Percentiles rank a stretch among this genome's conserved stretches.
These are phyloP conservation scores for Didymella lethalis DNA, from an alignment of 2,329 filamentous ascomycete species.

Conservation along the genomic window DNA sequence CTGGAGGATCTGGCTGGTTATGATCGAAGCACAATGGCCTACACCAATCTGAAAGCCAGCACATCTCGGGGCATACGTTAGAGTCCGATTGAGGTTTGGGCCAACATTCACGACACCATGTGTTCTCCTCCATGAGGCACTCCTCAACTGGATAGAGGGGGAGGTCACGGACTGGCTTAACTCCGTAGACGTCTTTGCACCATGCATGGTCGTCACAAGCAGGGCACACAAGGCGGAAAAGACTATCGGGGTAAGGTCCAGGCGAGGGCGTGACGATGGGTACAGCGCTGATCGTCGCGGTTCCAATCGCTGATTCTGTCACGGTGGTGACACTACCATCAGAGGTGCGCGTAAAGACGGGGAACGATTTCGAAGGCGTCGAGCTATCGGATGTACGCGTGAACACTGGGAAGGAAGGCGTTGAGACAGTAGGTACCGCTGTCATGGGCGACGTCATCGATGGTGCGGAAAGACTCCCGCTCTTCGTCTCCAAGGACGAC, in stretches of 20 bases:
- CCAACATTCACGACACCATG: constrained; percentile 5
- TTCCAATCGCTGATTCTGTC: background rate
- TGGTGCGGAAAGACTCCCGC: background rate
- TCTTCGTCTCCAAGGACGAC: background rate
- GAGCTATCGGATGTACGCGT: too few relatives aligned
- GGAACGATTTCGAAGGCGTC: background rate
- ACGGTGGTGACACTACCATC: background rate
- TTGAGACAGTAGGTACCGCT: too few relatives aligned
- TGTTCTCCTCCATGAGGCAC: background rate
- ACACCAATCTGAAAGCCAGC: constrained; percentile 22
- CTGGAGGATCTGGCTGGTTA: background rate
- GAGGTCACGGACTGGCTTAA: background rate
- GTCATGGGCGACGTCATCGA: too few relatives aligned
- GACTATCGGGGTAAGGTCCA: too few relatives aligned
- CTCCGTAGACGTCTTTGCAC: background rate
- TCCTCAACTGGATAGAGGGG: background rate
- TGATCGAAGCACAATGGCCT: background rate
- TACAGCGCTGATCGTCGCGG: background rate
- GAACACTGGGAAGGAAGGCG: too few relatives aligned
- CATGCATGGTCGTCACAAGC: background rate
- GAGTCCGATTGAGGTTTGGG: background rate
- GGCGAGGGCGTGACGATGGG: background rate
- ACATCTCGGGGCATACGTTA: constrained; percentile 10
- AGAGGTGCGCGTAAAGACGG: background rate
- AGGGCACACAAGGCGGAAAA: background rate